Base-by-base conservation (phyloP, 345 rosid genomes). In the Cochlearia excelsa region DNA sequence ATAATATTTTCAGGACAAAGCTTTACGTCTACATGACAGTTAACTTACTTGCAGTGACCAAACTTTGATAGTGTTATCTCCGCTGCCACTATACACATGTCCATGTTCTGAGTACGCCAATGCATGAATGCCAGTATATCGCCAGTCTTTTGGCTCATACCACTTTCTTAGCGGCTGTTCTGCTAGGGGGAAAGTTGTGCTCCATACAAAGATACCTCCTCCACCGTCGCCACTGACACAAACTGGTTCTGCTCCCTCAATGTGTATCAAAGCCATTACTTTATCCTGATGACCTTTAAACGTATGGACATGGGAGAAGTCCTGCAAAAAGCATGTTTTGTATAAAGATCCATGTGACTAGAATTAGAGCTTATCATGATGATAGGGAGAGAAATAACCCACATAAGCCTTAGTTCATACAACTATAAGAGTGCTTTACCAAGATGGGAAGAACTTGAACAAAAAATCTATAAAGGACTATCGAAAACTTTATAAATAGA, bases 111-210 rank as follows among this genome's bases (percentile, higher is more conserved):
- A 77, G 68, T 74, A 66, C 26, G 93, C 72, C 75, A 88, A 59
- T 41, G 95, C 77, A 67, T 88, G 95, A 62, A 92, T 83, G 47
- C 98, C 98, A 51, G 88, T 81, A 74, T 84, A 92, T 31, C 93
- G 84, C 98, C 98, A 92, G 79, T 92, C 98, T 70, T 84, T 83
- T 77, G 80, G 75, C 72, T 88, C 98, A 34, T 74, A 76, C 98
- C 95, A 92, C 73, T 80, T 84, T 65, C 77, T 88, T 23, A 83
- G 50, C 6, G 90, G 93, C 59, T 84, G 84, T 59, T 84, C 76
- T 63, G 52, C 71, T 28, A 86, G 72, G 46, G 95, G 90, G 48
- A 46, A 26, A 52, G 56, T 66, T 44, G 80, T 59, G 66, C 78
- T 75, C 98, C 98, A 92, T 35, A 86, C 71, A 77, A 70, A 88